These are phyloP conservation scores for Mycena galopus DNA, from an alignment of 768 basidiomycete genomes.

Conservation along the genomic window DNA sequence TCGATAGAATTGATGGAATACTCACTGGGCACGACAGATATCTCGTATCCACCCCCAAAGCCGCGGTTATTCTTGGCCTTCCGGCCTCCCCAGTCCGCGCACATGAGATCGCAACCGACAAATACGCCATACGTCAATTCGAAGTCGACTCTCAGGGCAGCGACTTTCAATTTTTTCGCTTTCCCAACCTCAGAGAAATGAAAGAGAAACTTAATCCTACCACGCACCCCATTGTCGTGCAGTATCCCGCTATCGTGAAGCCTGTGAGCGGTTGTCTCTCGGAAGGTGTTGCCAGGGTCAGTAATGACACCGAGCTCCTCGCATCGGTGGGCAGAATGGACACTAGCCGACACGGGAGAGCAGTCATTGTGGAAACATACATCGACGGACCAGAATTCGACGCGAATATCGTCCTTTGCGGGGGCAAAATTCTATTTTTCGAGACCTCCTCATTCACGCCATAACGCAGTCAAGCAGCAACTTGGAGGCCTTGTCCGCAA, in stretches of 20 bases:
- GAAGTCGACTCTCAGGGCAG: conserved; percentile 22
- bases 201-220: neutral
- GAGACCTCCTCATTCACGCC: conserved; percentile 33
- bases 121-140: conserved; percentile 26
- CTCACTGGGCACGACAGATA: conserved; percentile 32
- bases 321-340: conserved; percentile 26
- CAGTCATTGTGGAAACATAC: conserved; percentile 30
- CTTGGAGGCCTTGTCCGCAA: neutral
- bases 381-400: conserved; percentile 31
- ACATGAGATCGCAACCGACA: conserved; percentile 29
- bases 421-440: conserved; percentile 27
- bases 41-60: conserved; percentile 26
- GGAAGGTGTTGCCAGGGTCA: conserved; percentile 26
- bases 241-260: conserved; percentile 30
- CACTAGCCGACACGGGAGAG: conserved; percentile 21
- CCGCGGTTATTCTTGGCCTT: conserved; percentile 16
- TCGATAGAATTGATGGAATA: conserved; percentile 21
- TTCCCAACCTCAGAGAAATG: conserved; percentile 7
- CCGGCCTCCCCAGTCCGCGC: conserved; percentile 22
- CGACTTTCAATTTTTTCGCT: conserved; percentile 26
- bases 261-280: conserved; percentile 29
- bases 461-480: conserved; percentile 14
- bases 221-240: neutral
- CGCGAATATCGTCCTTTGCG: conserved; percentile 25
- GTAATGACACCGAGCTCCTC: conserved; percentile 22